phyloP scores from a whole-genome alignment of 768 basidiomycete genomes.

The Russula virescens region DNA sequence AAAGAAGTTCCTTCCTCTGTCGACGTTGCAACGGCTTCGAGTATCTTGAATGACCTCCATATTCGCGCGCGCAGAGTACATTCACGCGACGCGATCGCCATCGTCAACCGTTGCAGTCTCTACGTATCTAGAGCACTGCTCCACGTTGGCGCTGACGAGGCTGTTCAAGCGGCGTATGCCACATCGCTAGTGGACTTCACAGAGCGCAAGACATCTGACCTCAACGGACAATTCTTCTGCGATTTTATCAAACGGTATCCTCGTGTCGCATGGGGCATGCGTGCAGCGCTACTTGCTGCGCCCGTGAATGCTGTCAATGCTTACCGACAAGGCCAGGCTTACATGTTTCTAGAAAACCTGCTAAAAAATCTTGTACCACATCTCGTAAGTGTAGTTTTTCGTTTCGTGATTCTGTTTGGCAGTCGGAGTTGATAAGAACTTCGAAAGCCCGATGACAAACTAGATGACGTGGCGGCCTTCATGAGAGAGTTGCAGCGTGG shows the following conservation, averaged over 20 bases:
- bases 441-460: conserved; percentile 31
- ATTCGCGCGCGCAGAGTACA: conserved; percentile 60
- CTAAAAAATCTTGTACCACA: conserved; percentile 45
- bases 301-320: conserved; percentile 60
- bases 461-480: conserved; percentile 43
- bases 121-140: conserved; percentile 57
- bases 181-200: conserved; percentile 69
- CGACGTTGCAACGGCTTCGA: conserved; percentile 39
- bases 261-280: conserved; percentile 56
- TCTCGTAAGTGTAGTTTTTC: conserved; percentile 35
- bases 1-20: conserved; percentile 56
- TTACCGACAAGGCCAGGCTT: conserved; percentile 70
- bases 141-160: conserved; percentile 34
- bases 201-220: conserved; percentile 70
- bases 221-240: conserved; percentile 70
- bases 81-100: conserved; percentile 53
- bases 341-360: conserved; percentile 64
- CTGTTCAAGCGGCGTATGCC: conserved; percentile 51
- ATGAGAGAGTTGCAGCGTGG: conserved; percentile 45
- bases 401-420: background rate
- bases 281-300: conserved; percentile 51
- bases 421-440: background rate
- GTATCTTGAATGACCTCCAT: conserved; percentile 61
- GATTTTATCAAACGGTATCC: conserved; percentile 71
- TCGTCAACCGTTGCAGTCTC: conserved; percentile 63